Conservation (phyloP, 2,329 filamentous ascomycete genomes). For the Ophiobolus disseminans region DNA sequence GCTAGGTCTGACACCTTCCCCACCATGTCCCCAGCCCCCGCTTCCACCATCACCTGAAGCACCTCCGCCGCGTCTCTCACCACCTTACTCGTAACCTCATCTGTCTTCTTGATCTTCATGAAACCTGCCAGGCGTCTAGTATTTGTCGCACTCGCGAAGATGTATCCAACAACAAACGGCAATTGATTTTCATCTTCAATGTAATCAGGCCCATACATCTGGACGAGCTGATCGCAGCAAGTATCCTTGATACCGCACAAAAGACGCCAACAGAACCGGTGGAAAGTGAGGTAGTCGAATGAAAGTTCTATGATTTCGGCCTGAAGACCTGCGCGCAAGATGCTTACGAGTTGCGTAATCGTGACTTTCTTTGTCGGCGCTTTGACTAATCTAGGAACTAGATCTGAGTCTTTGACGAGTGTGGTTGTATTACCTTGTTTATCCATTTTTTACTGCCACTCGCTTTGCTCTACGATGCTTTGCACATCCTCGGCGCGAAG, state of each 20-base stretch:
- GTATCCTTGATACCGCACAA: conserved; percentile 43
- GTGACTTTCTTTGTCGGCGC: conserved; percentile 6
- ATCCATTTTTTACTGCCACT: conserved; percentile 27
- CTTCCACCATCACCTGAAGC: conserved; percentile 13
- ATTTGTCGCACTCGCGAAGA: conserved; percentile 44
- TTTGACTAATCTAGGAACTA: too few species aligned
- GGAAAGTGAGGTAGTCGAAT: conserved; percentile 54
- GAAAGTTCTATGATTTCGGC: conserved; percentile 48
- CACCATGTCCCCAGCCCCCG: conserved; percentile 3
- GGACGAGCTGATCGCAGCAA: conserved; percentile 40
- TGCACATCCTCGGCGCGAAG: conserved; percentile 48
- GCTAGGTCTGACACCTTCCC: too few species aligned
- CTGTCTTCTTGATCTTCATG: conserved; percentile 8
- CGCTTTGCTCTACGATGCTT: conserved; percentile 44
- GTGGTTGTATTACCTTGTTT: too few species aligned
- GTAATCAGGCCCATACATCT: conserved; percentile 47
- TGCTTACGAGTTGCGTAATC: conserved; percentile 7
- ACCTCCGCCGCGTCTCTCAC: conserved; percentile 13
- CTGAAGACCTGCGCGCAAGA: conserved; percentile 45
- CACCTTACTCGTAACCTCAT: conserved; percentile 15
- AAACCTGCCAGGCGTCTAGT: conserved; percentile 13
- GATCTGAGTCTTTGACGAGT: too few species aligned
- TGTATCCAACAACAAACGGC: conserved; percentile 52
- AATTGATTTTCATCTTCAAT: conserved; percentile 51
- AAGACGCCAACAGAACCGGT: conserved; percentile 51